These are phyloP conservation scores for Fragaria ananassa DNA, from an alignment of 306 rosid species.

Conservation along the genomic window DNA sequence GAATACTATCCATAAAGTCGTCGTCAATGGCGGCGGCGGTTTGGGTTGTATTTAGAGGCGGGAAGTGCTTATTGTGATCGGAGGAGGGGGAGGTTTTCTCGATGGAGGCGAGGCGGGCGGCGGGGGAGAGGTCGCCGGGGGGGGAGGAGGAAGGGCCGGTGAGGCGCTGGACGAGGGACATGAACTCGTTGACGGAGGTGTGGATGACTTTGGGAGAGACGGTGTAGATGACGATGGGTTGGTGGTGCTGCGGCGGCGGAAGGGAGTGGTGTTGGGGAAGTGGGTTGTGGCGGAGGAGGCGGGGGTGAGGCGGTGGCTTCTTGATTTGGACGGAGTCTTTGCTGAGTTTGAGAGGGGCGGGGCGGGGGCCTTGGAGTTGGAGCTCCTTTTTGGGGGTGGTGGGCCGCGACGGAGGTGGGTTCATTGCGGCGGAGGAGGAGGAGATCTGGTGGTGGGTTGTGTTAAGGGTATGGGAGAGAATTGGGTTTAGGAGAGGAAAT, in stretches of 20 bases:
- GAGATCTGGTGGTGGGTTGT: background rate
- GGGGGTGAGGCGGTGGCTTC: constrained; percentile 67
- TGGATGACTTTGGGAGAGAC: constrained; percentile 83
- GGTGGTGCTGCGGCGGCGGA: constrained; percentile 19
- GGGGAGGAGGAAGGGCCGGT: constrained; percentile 63
- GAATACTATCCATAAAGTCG: constrained; percentile 26
- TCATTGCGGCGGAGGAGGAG: background rate
- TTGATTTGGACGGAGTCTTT: constrained; percentile 70
- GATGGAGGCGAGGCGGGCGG: constrained; percentile 83
- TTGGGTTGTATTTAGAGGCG: background rate
- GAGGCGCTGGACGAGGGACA: constrained; percentile 87
- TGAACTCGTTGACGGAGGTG: constrained; percentile 57
- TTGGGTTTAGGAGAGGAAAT: background rate
- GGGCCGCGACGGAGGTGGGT: constrained; percentile 24
- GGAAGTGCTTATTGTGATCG: background rate
- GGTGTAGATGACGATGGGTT: constrained; percentile 78
- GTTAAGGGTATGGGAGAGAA: background rate
- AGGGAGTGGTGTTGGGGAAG: background rate
- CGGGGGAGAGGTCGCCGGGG: constrained; percentile 71
- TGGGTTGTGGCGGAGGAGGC: constrained; percentile 32
- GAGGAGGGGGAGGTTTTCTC: constrained; percentile 65
- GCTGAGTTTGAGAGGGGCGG: constrained; percentile 68
- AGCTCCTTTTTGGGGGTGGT: constrained; percentile 51
- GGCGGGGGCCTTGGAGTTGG: constrained; percentile 79
- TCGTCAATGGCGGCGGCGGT: constrained; percentile 15